These are phyloP conservation scores for Citrus unshiu DNA, from an alignment of 345 rosid genomes.

Conservation along the genomic window DNA sequence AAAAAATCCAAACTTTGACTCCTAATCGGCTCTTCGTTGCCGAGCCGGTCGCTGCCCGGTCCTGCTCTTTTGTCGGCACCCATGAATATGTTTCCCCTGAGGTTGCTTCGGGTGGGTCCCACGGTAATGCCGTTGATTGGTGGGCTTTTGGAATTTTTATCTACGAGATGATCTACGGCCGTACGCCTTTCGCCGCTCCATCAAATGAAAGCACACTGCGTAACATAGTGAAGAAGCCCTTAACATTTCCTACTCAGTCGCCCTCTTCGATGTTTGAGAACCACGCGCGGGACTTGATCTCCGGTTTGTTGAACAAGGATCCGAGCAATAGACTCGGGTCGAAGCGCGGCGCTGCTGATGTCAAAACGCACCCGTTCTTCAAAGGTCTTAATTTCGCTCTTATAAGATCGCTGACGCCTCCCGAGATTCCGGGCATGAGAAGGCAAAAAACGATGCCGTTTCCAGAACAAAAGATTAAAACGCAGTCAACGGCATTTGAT, in stretches of 20 bases:
- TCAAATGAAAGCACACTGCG: constrained; percentile 81
- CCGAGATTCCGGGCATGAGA: constrained; percentile 50
- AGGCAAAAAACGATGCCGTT: constrained; percentile 38
- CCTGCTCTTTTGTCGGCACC: constrained; percentile 90
- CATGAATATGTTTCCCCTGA: constrained; percentile 97
- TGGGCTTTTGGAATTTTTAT: constrained; percentile 86
- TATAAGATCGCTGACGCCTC: constrained; percentile 67
- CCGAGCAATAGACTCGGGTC: constrained; percentile 72
- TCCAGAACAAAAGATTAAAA: constrained; percentile 14
- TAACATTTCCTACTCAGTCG: constrained; percentile 54
- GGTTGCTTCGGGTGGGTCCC: constrained; percentile 86
- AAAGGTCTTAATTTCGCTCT: constrained; percentile 79
- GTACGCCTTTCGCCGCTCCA: constrained; percentile 76
- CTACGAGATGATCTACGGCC: constrained; percentile 84
- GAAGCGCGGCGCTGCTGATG: constrained; percentile 79
- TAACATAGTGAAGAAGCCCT: constrained; percentile 65
- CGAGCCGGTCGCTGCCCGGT: constrained; percentile 89
- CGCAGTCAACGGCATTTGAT: constrained; percentile 52
- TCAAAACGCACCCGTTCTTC: constrained; percentile 83
- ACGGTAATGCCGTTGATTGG: constrained; percentile 96
- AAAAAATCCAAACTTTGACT: constrained; percentile 47
- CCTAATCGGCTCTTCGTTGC: constrained; percentile 67
- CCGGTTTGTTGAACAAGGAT: constrained; percentile 67
- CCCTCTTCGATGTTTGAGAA: constrained; percentile 44
- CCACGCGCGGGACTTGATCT: constrained; percentile 70